Base-by-base conservation (phyloP, 495 filamentous ascomycete species). In the Tuber brumale region DNA sequence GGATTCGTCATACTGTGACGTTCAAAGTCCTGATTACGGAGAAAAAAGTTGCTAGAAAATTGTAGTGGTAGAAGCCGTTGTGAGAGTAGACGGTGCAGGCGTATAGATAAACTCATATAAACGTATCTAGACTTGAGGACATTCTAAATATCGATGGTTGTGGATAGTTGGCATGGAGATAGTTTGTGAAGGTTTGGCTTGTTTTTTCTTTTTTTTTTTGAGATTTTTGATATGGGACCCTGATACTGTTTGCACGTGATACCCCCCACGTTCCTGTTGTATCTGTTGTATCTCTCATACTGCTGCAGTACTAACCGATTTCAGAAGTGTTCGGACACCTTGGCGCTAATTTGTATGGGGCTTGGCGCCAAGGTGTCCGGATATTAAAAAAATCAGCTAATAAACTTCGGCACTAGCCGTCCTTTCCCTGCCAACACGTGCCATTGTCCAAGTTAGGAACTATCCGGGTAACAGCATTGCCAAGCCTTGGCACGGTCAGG, bases 1-100 rank as follows among this genome's bases (percentile, higher is more conserved):
- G 35, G 57, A 66, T 66, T 66, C 57, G 57, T 66, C 57, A 66
- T 66, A 35, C 57, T 66, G 14, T 35, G 57, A 66, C 57, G 57
- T 66, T 19, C 57, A 66, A 66, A 35, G 57, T 35, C 57, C 57
- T 66, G 57, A 12, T 35, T 66, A 18, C 57, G 57, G 12, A 66
- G 57, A 14, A 66, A 66, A 35, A 35, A 66, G 18, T 66, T 66
- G 27, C 57, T 66, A 35, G 57, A 66, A 66, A 66, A 18, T 66
- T 19, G 27, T 19, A 66, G 27, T 35, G 57, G 57, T 35, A 18
- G 57, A 31, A 35, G 57, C 57, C 57, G 57, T 27, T 31, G 57
- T 18, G 12, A 35, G 18, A 66, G 57, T 66, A 66, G 57, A 66
- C 57, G 57, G 12, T 66, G 27, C 5, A 35, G 27, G 18, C 57